phyloP scores from a whole-genome alignment of 106 monocot genomes.

The Ottelia alismoides region DNA sequence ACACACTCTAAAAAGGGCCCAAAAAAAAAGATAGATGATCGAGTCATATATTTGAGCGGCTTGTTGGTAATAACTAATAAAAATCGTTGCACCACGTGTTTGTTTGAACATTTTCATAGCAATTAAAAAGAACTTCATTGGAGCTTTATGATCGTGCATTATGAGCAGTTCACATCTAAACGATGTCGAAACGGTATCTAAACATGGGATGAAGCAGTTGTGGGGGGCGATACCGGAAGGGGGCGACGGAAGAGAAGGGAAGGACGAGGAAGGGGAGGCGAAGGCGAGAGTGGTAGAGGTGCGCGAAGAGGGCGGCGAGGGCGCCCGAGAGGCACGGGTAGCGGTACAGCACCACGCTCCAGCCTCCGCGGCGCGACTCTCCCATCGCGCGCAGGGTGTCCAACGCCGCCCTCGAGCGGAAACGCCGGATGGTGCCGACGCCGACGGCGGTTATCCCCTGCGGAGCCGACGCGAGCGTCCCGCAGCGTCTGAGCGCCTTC shows the following conservation, averaged over 20 bases:
- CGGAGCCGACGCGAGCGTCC: too few relatives aligned
- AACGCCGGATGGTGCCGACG: too few relatives aligned
- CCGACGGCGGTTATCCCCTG: too few relatives aligned
- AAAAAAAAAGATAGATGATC: too few relatives aligned
- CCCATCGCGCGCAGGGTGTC: too few relatives aligned
- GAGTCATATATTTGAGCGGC: too few relatives aligned
- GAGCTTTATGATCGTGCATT: neutral
- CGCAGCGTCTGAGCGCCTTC: too few relatives aligned
- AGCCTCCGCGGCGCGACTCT: too few relatives aligned
- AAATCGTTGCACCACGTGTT: too few relatives aligned
- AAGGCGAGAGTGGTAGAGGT: conserved; percentile 41
- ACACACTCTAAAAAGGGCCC: conserved; percentile 19
- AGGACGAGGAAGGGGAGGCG: conserved; percentile 35
- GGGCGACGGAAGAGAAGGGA: conserved; percentile 73
- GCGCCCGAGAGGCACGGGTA: conserved; percentile 70
- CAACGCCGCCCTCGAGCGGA: too few relatives aligned
- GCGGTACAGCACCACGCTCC: conserved; percentile 59
- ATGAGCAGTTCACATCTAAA: conserved; percentile 3
- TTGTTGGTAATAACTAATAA: too few relatives aligned
- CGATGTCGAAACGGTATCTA: neutral
- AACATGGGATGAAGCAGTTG: neutral
- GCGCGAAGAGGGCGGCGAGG: conserved; percentile 63
- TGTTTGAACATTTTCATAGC: too few relatives aligned
- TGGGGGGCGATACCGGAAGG: conserved; percentile 30
- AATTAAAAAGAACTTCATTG: neutral